Conservation (phyloP, 345 rosid species). For the Salix udensis region DNA sequence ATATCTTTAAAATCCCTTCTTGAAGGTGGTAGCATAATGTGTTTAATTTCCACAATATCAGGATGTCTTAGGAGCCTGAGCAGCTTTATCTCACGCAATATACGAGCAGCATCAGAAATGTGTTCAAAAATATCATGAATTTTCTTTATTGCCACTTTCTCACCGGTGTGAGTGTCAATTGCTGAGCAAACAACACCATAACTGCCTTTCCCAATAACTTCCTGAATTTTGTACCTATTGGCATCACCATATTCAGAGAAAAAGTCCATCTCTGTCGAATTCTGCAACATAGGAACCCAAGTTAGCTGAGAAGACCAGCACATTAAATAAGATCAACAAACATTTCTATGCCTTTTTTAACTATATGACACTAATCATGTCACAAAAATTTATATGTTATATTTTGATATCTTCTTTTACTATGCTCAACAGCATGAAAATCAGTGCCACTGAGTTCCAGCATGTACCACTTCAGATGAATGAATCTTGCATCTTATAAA, state of each 20-base stretch:
- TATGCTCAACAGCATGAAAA: background rate
- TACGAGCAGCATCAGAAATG: slow-evolving; percentile 85
- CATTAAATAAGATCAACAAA: background rate
- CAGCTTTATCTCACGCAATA: slow-evolving; percentile 85
- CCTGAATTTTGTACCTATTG: slow-evolving; percentile 74
- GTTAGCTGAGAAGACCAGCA: slow-evolving; percentile 6
- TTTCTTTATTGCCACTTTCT: slow-evolving; percentile 89
- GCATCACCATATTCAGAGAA: slow-evolving; percentile 95
- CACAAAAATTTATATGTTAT: background rate
- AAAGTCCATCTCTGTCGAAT: slow-evolving; percentile 72
- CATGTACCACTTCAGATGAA: background rate
- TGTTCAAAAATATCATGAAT: slow-evolving; percentile 89
- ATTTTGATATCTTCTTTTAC: background rate
- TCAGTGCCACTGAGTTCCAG: background rate
- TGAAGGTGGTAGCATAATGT: slow-evolving; percentile 94
- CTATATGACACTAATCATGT: background rate
- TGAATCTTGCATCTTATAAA: background rate
- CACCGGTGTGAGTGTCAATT: slow-evolving; percentile 71
- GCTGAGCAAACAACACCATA: slow-evolving; percentile 96
- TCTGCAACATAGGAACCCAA: slow-evolving; percentile 41
- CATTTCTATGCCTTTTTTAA: background rate
- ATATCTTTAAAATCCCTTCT: slow-evolving; percentile 90
- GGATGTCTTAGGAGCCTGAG: slow-evolving; percentile 85
- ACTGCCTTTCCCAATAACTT: slow-evolving; percentile 91
- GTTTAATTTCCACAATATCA: slow-evolving; percentile 90